phyloP scores from a whole-genome alignment of 2,329 filamentous ascomycete species.

The Akanthomyces muscarius region DNA sequence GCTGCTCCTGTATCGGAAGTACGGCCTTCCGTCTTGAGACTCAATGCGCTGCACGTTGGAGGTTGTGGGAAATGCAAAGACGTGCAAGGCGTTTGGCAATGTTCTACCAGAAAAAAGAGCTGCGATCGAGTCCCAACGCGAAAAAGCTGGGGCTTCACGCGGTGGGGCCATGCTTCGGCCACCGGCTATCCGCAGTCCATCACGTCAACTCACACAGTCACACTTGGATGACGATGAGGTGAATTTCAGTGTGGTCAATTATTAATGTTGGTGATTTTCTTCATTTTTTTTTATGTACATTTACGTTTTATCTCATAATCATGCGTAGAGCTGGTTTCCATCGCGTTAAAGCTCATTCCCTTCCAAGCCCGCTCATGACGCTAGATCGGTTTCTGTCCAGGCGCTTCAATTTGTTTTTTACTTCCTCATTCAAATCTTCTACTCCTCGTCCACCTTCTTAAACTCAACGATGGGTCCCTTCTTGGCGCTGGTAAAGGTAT shows the following conservation, averaged over 20 bases:
- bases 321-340: neutral
- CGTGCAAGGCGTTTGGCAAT: neutral
- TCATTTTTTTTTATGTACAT: neutral
- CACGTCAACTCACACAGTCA: neutral
- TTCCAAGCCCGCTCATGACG: neutral
- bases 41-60: neutral
- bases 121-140: neutral
- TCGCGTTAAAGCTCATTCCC: neutral
- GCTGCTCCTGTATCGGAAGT: neutral
- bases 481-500: constrained; percentile 71
- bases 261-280: neutral
- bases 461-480: constrained; percentile 68
- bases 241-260: neutral
- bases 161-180: neutral
- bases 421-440: neutral
- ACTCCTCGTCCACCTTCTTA: constrained; percentile 27
- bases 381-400: neutral
- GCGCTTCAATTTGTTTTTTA: neutral
- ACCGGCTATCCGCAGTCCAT: too few species aligned
- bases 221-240: neutral
- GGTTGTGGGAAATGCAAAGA: neutral
- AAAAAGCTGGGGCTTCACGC: neutral
- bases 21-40: neutral
- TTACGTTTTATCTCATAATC: neutral
- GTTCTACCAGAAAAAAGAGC: neutral